Base-by-base conservation (phyloP, 345 rosid genomes). In the Populus pruinosa region DNA sequence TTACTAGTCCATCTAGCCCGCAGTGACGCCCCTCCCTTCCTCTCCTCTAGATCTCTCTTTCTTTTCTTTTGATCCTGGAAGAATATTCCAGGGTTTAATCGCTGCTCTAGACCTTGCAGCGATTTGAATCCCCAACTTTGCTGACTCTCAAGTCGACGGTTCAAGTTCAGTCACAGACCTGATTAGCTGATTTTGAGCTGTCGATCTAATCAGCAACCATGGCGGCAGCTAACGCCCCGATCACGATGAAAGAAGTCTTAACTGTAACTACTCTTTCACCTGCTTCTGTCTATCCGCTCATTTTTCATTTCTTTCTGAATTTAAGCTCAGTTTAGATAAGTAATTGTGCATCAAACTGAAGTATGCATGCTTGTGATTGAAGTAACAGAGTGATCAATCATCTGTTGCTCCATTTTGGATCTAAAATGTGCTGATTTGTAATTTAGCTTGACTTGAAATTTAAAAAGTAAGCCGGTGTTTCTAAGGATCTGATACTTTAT, bases 221-320 rank as follows among this genome's bases (percentile, higher is more conserved):
- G 98, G 93, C 96, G 82, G 93, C 94, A 43, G 93, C 98, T 38
- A 93, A 83, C 87, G 97, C 98, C 69, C 98, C 94, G 78, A 91
- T 94, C 90, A 73, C 94, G 80, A 90, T 94, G 98, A 91, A 91
- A 85, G 98, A 94, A 87, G 92, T 91, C 81, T 80, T 93, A 38
- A 94, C 93, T 61, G 97, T 93, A 79, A 84, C 53, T 53, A 47
- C 25, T 33, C 29, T 36, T 38, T 5, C 27, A 4, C 50, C 5
- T 2, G 7, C 41, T 39, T 50, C 53, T 5, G 35, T 56, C 41
- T 47, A 10, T 63, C 33, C 67, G 29, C 68, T 47, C 14, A 7
- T 23, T 59, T n/a, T 23, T 59, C 64, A 11, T 59, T n/a, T 59
- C 64, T 23, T 9, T 59, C 27, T 23, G 25, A 59, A 59, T 59